A percentile compares a stretch with the other conserved stretches of the same genome.
Evolutionary conservation across 2,329 filamentous ascomycete genomes (phyloP).

Genomic region (Nemania serpens): DNA sequence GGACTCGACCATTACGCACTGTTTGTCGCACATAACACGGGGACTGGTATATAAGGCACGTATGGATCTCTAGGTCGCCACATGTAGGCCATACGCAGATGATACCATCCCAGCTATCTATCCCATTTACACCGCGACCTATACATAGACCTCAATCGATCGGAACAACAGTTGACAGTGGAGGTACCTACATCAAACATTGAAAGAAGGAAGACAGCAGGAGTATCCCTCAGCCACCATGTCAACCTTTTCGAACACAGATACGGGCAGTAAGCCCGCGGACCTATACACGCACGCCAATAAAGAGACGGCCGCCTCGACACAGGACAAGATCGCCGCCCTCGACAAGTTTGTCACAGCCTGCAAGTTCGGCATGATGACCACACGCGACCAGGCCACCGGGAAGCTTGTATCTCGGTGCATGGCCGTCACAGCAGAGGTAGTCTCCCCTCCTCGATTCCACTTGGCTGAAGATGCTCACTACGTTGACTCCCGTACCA

Average conservation of each 20-base stretch:
- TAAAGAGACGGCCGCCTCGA: slow-evolving; percentile 63
- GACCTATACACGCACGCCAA: slow-evolving; percentile 81
- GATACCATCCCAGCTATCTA: no score
- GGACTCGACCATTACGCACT: background rate
- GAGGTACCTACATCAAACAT: background rate
- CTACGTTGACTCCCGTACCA: slow-evolving; percentile 42
- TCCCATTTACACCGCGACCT: background rate
- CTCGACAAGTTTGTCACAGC: slow-evolving; percentile 71
- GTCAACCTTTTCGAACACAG: slow-evolving; percentile 61
- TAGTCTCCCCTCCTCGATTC: slow-evolving; percentile 42
- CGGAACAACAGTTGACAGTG: background rate
- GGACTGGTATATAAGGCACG: background rate
- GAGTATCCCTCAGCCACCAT: slow-evolving; percentile 45
- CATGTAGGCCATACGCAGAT: background rate
- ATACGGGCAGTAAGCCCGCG: slow-evolving; percentile 64
- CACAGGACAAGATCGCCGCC: slow-evolving; percentile 78
- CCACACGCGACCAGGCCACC: slow-evolving; percentile 68
- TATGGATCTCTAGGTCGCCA: background rate
- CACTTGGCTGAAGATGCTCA: background rate
- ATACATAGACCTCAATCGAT: no score
- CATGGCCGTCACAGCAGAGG: slow-evolving; percentile 83
- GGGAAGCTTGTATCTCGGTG: slow-evolving; percentile 77
- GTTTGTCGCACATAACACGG: background rate
- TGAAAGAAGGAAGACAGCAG: no score
- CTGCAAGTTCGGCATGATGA: slow-evolving; percentile 89